Evolutionary conservation across 371 early-diverging fungal genomes (phyloP), one percentile per base, ranked within the genome.

Genomic region (Furculomyces boomerangus): DNA sequence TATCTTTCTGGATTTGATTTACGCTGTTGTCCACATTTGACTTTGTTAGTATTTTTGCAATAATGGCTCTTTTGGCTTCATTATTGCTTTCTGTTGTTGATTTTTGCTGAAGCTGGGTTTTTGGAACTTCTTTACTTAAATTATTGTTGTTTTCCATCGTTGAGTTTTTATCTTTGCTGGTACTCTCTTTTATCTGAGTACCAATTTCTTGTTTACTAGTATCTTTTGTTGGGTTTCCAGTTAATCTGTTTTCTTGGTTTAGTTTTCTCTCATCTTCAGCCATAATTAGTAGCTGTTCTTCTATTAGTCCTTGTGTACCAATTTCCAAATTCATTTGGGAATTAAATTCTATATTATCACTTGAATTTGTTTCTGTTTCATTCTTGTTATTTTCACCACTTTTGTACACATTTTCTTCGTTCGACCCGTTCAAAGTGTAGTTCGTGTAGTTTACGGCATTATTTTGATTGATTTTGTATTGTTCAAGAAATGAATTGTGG

Each of bases 251-350:
- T 8, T 43, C 46, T 29, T 41, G 24, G 8, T 46, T 29, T 13
- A 32, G 44, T 43, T 65, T 61, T 40, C 57, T 65, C 3, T 64
- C 66, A 48, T 58, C 66, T 37, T 66, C 66, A 30, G 67, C 56
- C 43, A 65, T 65, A 10, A 66, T 60, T 24, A 64, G 66, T n/a
- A 65, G 56, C 20, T 55, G 55, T n/a, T n/a, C n/a, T n/a, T n/a
- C 22, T 39, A 31, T 18, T 26, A 32, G 26, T 56, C 51, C 52
- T 49, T 51, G 35, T 28, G 24, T 39, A 37, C 20, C 26, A 29
- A 52, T 24, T 56, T 55, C 39, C n/a, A n/a, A n/a, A n/a, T n/a
- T n/a, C n/a, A n/a, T n/a, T n/a, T n/a, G n/a, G n/a, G n/a, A n/a
- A n/a, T n/a, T n/a, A n/a, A n/a, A n/a, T n/a, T n/a, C n/a, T n/a